Evolutionary conservation across 352 stramenopile genomes (phyloP).

Genomic region (Globisporangium okanoganense): DNA sequence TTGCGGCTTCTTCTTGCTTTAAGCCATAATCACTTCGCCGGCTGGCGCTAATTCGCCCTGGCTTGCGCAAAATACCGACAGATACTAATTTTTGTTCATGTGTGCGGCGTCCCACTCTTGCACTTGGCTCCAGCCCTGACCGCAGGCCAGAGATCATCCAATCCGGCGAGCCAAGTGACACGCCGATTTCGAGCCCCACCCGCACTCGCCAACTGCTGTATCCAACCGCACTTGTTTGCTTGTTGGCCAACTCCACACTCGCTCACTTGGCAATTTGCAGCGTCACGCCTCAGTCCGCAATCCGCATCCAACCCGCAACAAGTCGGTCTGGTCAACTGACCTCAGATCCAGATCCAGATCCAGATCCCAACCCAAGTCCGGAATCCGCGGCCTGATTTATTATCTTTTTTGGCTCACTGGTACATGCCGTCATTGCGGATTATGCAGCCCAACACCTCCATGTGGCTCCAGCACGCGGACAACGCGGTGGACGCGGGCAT

Average conservation of each 20-base stretch:
- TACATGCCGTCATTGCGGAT: not conserved
- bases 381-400: not conserved
- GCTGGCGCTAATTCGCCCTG: not conserved
- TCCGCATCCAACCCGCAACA: not conserved
- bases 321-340: not conserved
- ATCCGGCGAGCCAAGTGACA: constrained; percentile 4
- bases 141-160: not conserved
- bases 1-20: not conserved
- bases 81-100: not conserved
- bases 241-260: not conserved
- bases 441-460: constrained; percentile 6
- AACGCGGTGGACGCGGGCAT: not conserved
- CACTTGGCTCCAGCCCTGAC: constrained; percentile 1
- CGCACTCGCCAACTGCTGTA: constrained; percentile 5
- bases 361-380: not conserved
- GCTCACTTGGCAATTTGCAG: constrained; percentile 12
- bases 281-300: not conserved
- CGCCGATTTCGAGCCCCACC: not conserved
- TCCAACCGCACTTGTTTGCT: not conserved
- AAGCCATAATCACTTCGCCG: not conserved
- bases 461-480: constrained; percentile 1
- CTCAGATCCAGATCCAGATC: not conserved
- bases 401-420: too few relatives aligned
- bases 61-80: not conserved
- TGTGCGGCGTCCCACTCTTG: constrained; percentile 8